Conservation (phyloP, 2,329 filamentous ascomycete genomes). For the Neopestalotiopsis sp. region DNA sequence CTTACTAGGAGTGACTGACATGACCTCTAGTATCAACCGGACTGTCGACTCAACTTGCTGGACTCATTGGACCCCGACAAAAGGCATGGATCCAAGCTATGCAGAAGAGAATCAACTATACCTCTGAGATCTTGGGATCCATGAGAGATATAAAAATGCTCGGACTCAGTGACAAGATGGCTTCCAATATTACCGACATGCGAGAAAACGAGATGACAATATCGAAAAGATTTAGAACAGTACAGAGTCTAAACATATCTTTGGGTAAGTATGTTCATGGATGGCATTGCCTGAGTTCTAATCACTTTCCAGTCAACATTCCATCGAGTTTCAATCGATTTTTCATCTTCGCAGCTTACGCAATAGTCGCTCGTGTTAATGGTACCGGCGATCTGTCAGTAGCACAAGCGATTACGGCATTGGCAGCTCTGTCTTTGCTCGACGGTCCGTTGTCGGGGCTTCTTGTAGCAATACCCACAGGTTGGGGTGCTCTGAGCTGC, state of each 20-base stretch:
- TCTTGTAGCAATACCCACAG: constrained; percentile 28
- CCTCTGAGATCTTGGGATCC: constrained; percentile 23
- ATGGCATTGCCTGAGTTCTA: neutral
- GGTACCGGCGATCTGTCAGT: constrained; percentile 23
- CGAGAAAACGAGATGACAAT: constrained; percentile 23
- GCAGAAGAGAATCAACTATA: constrained; percentile 20
- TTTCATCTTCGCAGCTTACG: constrained; percentile 33
- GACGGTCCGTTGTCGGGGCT: constrained; percentile 28
- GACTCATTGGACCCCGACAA: constrained; percentile 18
- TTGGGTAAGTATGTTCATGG: constrained; percentile 18
- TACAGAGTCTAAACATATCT: constrained; percentile 22
- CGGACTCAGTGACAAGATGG: constrained; percentile 22
- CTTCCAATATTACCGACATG: constrained; percentile 21
- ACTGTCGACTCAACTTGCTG: constrained; percentile 16
- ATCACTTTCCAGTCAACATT: constrained; percentile 17
- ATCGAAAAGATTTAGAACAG: constrained; percentile 23
- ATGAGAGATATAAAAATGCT: constrained; percentile 28
- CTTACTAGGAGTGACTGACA: neutral
- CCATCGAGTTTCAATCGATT: constrained; percentile 26
- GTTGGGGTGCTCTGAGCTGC: constrained; percentile 32
- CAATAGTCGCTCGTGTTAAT: constrained; percentile 25
- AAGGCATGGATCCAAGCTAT: constrained; percentile 23
- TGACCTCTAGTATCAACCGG: constrained; percentile 10
- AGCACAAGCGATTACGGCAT: constrained; percentile 29
- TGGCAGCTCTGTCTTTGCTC: constrained; percentile 33